Evolutionary conservation across 2,329 filamentous ascomycete genomes (phyloP).

Genomic region (Cylindrodendrum hubeiense): DNA sequence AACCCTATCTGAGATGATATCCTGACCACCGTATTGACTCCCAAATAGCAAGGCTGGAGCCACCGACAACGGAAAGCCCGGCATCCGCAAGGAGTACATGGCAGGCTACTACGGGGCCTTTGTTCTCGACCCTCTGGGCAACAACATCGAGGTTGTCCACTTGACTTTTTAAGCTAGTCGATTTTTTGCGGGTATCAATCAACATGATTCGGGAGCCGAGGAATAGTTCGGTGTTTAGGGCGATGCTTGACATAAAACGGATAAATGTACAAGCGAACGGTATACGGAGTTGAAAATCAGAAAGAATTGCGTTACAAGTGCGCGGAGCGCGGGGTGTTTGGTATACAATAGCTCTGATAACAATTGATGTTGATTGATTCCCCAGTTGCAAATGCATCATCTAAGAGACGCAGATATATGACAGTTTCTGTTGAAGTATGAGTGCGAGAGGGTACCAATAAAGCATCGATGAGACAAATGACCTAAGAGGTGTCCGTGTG

Average conservation of each 20-base stretch:
- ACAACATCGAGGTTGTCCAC: constrained; percentile 63
- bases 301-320: background rate
- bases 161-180: constrained; percentile 18
- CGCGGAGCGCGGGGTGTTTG: background rate
- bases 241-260: background rate
- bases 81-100: constrained; percentile 57
- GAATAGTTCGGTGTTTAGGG: background rate
- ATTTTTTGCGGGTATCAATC: background rate
- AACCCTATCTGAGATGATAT: accelerated
- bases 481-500: constrained; percentile 7
- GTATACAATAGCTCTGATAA: background rate
- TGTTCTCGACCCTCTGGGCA: constrained; percentile 62
- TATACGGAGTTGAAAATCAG: constrained; percentile 1
- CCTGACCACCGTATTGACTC: background rate
- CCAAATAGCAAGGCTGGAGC: constrained; percentile 55
- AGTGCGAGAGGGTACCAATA: background rate
- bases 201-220: background rate
- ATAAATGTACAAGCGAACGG: background rate
- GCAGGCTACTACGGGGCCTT: constrained; percentile 64
- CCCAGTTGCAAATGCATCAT: background rate
- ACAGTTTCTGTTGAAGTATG: background rate
- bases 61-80: constrained; percentile 62
- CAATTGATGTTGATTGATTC: background rate
- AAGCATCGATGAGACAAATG: background rate
- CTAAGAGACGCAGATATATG: background rate